Base-by-base conservation (phyloP, 1,284 basidiomycete genomes). In the Coniferiporia weirii region DNA sequence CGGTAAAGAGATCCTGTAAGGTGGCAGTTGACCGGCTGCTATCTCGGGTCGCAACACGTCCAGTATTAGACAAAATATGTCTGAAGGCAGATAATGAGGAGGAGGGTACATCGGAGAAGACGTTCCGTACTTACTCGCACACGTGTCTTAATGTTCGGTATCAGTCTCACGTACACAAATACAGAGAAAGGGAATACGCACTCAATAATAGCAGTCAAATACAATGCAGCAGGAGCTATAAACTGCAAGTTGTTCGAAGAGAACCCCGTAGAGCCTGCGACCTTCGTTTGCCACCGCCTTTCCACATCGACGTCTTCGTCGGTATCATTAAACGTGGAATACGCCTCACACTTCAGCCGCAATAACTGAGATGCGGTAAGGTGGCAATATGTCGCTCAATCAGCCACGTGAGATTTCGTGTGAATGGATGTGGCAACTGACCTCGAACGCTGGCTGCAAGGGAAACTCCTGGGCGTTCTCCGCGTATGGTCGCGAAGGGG, bases 161-260 rank as follows among this genome's bases (percentile, higher is more conserved):
- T 56, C 55, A 61, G 49, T 36, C 47, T 22, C 32, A 50, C 22
- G 20, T 22, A 15, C 22, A 43, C 35, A 64, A 56, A 57, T 58
- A 55, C 55, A 52, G 48, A 64, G 55, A 48, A 63, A 59, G 38
- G 45, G 52, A 52, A 40, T 34, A 83, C 91, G 75, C 70, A 94
- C 93, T 96, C 93, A 46, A 95, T 76, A 63, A 95, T 89, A n/a
- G 93, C 93, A 10, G 93, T 95, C 57, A 95, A 77, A 78, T 95
- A 96, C 49, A 95, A 71, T 15, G 90, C 87, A 22, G 93, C 89
- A 3, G 92, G 91, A 12, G 87, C 83, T n/a, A 95, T 72, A n/a
- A 87, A 73, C 2, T 77, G 68, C 35, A 79, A 65, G 55, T 78
- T 81, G 13, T 85, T 86, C 17, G 81, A 75, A 49, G 73, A 65